Conservation (phyloP, 2,329 filamentous ascomycete species). For the Fonsecaea pedrosoi region DNA sequence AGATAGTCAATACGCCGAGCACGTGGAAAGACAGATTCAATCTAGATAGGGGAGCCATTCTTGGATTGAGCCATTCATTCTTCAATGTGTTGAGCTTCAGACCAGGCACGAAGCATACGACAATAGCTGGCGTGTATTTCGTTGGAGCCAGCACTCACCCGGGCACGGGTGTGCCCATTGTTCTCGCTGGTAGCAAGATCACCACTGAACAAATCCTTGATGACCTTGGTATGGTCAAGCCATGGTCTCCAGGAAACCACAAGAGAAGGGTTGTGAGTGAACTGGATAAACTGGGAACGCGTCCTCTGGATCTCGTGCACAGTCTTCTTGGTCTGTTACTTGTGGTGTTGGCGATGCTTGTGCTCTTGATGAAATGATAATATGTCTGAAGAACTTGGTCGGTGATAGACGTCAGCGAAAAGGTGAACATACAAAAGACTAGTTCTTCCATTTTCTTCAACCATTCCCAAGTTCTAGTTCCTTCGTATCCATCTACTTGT, state of each 20-base stretch:
- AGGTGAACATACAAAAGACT: not conserved
- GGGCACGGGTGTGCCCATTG: slow-evolving; percentile 76
- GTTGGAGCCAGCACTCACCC: slow-evolving; percentile 78
- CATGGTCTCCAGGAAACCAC: slow-evolving; percentile 46
- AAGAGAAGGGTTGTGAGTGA: slow-evolving; percentile 33
- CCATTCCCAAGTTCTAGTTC: not conserved
- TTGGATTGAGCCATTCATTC: slow-evolving; percentile 74
- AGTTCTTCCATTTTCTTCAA: not conserved
- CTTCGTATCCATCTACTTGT: not conserved
- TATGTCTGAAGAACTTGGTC: not conserved
- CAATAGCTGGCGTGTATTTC: slow-evolving; percentile 64
- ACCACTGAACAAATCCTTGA: slow-evolving; percentile 61
- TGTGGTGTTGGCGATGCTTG: slow-evolving; percentile 25
- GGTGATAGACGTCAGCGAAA: not conserved
- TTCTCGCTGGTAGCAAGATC: slow-evolving; percentile 71
- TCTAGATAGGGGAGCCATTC: slow-evolving; percentile 75
- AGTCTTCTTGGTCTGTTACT: slow-evolving; percentile 12
- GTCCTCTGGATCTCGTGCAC: slow-evolving; percentile 30
- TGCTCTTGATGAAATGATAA: slow-evolving; percentile 5
- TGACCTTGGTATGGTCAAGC: slow-evolving; percentile 47
- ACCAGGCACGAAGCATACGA: slow-evolving; percentile 43
- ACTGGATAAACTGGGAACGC: slow-evolving; percentile 32
- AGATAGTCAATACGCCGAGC: slow-evolving; percentile 69
- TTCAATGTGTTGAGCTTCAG: slow-evolving; percentile 56
- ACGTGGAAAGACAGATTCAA: slow-evolving; percentile 74